These are phyloP conservation scores for Heterobasidion parviporum DNA, from an alignment of 1,284 basidiomycete genomes.

Conservation along the genomic window DNA sequence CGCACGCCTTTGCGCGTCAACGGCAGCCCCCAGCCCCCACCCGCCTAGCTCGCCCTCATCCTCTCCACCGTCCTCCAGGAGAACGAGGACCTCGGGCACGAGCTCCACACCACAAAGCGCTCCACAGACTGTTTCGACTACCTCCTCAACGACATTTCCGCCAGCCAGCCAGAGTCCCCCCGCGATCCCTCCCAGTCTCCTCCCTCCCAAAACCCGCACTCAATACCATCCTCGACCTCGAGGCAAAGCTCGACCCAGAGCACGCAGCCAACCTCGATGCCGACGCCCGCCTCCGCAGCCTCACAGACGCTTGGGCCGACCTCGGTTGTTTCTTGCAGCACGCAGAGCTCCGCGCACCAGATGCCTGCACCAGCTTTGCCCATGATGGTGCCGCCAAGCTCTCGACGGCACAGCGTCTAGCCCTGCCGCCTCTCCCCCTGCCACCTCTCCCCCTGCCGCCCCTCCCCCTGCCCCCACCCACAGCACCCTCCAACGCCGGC, in stretches of 20 bases:
- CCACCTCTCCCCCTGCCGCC: background rate
- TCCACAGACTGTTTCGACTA: no score
- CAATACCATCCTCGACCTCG: constrained; percentile 34
- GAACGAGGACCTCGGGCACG: background rate
- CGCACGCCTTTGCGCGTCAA: no score
- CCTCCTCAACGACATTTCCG: no score
- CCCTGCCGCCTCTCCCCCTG: background rate
- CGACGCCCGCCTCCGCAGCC: constrained; percentile 36
- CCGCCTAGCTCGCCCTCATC: background rate
- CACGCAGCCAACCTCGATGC: constrained; percentile 44
- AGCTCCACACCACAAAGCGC: no score
- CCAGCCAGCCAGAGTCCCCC: no score
- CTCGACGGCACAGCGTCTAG: constrained; percentile 12
- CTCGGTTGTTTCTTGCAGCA: constrained; percentile 40
- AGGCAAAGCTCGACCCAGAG: constrained; percentile 44
- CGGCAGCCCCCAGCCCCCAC: background rate
- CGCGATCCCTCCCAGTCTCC: background rate
- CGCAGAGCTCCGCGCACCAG: constrained; percentile 37
- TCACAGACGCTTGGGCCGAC: constrained; percentile 46
- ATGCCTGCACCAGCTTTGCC: constrained; percentile 40
- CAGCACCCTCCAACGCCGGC: background rate
- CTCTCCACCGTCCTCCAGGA: background rate
- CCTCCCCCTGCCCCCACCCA: background rate
- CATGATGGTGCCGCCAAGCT: constrained; percentile 36
- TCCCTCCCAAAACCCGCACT: constrained; percentile 21